Evolutionary conservation across 2,329 filamentous ascomycete genomes (phyloP).

Genomic region (Pezicula rhizophila): DNA sequence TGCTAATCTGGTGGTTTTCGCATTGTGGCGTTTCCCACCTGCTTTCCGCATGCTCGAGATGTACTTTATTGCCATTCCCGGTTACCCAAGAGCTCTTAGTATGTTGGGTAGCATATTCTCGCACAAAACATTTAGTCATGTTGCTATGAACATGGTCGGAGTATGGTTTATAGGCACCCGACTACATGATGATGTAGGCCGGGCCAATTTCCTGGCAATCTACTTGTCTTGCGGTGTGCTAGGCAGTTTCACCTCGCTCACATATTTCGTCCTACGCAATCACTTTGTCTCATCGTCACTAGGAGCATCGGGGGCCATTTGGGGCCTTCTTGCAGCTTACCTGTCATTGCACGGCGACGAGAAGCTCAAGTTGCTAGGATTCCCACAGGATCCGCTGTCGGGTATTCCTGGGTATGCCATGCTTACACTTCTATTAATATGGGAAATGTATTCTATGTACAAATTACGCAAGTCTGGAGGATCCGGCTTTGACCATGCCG

Average conservation of each 20-base stretch:
- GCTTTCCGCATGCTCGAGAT: conserved; percentile 62
- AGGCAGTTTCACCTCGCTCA: conserved; percentile 53
- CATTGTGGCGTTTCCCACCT: conserved; percentile 58
- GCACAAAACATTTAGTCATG: conserved; percentile 57
- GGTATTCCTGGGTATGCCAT: conserved; percentile 50
- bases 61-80: conserved; percentile 60
- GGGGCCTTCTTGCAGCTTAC: conserved; percentile 56
- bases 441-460: conserved; percentile 44
- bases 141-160: conserved; percentile 57
- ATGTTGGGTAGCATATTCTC: conserved; percentile 63
- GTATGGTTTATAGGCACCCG: conserved; percentile 61
- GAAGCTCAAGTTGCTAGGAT: conserved; percentile 49
- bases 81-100: conserved; percentile 55
- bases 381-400: conserved; percentile 46
- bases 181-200: conserved; percentile 65
- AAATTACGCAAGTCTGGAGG: conserved; percentile 21
- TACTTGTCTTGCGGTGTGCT: conserved; percentile 54
- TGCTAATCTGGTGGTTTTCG: conserved; percentile 51
- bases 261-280: conserved; percentile 31
- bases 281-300: conserved; percentile 43
- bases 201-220: conserved; percentile 62
- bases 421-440: conserved; percentile 42
- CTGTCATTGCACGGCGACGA: conserved; percentile 53
- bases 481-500: conserved; percentile 28
- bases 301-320: conserved; percentile 61